Conservation (phyloP, 2,329 filamentous ascomycete species). For the Cladophialophora bantiana region DNA sequence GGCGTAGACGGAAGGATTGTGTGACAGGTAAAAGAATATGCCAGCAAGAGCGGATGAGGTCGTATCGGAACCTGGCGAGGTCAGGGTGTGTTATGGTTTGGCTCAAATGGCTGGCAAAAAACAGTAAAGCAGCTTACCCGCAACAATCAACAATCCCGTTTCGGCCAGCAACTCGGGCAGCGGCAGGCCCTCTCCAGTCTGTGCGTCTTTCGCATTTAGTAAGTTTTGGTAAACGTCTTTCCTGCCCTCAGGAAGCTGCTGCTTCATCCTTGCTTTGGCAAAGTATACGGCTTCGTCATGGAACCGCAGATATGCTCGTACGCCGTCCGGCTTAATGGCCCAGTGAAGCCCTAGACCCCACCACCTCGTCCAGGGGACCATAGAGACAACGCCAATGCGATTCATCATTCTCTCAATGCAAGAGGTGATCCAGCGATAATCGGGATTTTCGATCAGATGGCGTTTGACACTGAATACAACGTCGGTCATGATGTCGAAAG, state of each 20-base stretch:
- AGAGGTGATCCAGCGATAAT: conserved; percentile 11
- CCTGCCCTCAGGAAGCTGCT: conserved; percentile 1
- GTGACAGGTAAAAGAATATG: conserved; percentile 17
- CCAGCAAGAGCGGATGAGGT: conserved; percentile 8
- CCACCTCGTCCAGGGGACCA: conserved; percentile 10
- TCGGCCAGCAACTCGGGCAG: neutral
- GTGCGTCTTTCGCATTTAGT: conserved; percentile 5
- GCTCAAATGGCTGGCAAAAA: neutral
- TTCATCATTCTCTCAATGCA: conserved; percentile 16
- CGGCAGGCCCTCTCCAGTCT: conserved; percentile 4
- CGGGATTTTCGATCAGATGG: conserved; percentile 11
- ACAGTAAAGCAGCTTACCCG: neutral
- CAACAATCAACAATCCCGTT: conserved; percentile 4
- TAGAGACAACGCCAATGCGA: conserved; percentile 6
- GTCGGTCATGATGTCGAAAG: conserved; percentile 18
- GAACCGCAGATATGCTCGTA: neutral
- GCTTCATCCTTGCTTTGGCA: neutral
- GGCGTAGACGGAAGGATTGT: neutral
- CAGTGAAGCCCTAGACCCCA: conserved; percentile 6
- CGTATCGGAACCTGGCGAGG: neutral
- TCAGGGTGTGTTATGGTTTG: neutral
- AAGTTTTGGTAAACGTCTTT: conserved; percentile 8
- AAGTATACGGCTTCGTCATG: neutral
- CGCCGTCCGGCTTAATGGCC: neutral
- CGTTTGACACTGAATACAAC: conserved; percentile 16